These are phyloP conservation scores for Annona squamosa DNA, from an alignment of 164 flowering plant species.

Conservation along the genomic window DNA sequence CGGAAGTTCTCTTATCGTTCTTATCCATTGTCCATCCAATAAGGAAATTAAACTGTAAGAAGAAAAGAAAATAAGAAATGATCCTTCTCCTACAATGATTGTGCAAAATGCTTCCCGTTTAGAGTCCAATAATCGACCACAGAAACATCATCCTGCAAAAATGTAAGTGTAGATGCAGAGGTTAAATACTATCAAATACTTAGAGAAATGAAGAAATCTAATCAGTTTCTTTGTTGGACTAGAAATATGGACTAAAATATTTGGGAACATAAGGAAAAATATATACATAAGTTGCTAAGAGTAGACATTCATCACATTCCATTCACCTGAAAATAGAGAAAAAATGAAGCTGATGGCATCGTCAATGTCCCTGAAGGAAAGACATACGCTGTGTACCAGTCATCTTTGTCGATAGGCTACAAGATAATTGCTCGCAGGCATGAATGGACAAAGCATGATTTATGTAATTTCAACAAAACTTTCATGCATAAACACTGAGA, in stretches of 20 bases:
- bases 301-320: neutral
- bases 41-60: neutral
- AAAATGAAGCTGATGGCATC: constrained; percentile 1
- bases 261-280: too few species aligned
- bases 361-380: constrained; percentile 4
- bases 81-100: neutral
- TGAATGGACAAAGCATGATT: neutral
- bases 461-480: neutral
- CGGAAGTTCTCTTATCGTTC: neutral
- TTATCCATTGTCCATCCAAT: neutral
- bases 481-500: neutral
- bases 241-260: too few species aligned
- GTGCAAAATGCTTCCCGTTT: constrained; percentile 1
- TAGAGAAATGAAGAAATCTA: too few species aligned
- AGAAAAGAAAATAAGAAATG: neutral
- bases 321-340: constrained; percentile 15
- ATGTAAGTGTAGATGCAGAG: too few species aligned
- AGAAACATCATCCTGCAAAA: neutral
- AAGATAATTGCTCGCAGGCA: neutral
- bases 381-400: constrained; percentile 11
- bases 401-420: constrained; percentile 17
- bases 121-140: constrained; percentile 1
- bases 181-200: too few species aligned
- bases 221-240: too few species aligned
- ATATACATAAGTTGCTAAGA: neutral